Evolutionary conservation across 2,329 filamentous ascomycete species (phyloP), one percentile per base, ranked within the genome.

Genomic region (Didymellaceae sp.): DNA sequence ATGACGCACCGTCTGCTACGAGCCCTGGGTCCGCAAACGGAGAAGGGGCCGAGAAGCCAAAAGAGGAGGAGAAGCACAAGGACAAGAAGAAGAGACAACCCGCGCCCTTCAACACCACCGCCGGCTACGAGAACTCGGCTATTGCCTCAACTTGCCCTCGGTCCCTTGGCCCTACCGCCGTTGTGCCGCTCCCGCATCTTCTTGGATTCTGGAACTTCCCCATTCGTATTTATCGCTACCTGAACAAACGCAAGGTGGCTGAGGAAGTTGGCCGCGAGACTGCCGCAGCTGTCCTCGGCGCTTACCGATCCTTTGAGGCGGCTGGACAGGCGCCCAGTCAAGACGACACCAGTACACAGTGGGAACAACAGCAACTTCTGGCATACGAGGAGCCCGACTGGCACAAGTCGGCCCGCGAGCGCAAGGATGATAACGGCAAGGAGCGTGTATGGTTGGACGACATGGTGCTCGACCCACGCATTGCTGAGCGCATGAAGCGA

Each of bases 191-290:
- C 73, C 93, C 93, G 1, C 93, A 97, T 71, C 83, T 97, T 51
- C 87, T 99, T 22, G 94, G 94, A 53, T 96, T 99, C 79, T 78
- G 89, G 56, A 93, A 94, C 76, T 97, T 93, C 2, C 89, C 91
- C 0, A 88, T 86, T 58, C 87, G 94, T 53, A 80, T 97, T 54
- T 89, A 88, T 67, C 89, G 94, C 58, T 99, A 92, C 81, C 80
- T 99, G 54, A 96, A 88, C 72, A 87, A 88, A 54, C 88, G 94
- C 45, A 77, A 84, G 56, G 81, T 96, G n/a, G 93, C 93, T 57
- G 93, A 99, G 68, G 82, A 87, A 35, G 86, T 97, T 53, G 94
- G 94, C 42, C 87, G 90, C 32, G 86, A 97, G 58, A 91, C 95
- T 14, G 93, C 93, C 0, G 88, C 91, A 26, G 86, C 89, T 26